Evolutionary conservation across 495 filamentous ascomycete genomes (phyloP).

Genomic region (Talaromyces ruber): DNA sequence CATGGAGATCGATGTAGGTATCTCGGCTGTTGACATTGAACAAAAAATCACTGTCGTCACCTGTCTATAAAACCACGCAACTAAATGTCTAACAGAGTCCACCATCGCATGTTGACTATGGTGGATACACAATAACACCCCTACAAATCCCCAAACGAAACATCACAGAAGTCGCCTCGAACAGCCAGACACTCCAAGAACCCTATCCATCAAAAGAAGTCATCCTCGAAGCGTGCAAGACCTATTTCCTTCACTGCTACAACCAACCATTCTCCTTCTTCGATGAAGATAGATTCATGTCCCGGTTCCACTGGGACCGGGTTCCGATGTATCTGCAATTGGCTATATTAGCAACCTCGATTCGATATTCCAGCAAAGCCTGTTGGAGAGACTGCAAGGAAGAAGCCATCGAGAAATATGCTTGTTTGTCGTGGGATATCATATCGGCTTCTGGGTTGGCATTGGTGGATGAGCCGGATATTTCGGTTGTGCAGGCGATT

Average conservation of each 20-base stretch:
- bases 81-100: too few relatives aligned
- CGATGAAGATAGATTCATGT: constrained; percentile 15
- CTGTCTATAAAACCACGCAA: too few relatives aligned
- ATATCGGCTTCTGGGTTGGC: constrained; percentile 10
- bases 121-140: too few relatives aligned
- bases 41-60: too few relatives aligned
- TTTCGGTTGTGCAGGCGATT: constrained; percentile 18
- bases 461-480: constrained; percentile 10
- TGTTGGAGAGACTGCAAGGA: too few relatives aligned
- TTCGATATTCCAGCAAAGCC: too few relatives aligned
- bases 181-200: background rate
- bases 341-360: constrained; percentile 16
- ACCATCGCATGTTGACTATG: too few relatives aligned
- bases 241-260: constrained; percentile 20
- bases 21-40: too few relatives aligned
- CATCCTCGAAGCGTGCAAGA: constrained; percentile 17
- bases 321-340: constrained; percentile 17
- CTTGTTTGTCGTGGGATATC: constrained; percentile 17
- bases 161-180: too few relatives aligned
- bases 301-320: constrained; percentile 7
- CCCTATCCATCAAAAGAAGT: constrained; percentile 1
- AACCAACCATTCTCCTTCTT: constrained; percentile 26
- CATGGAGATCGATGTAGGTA: too few relatives aligned
- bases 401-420: too few relatives aligned
- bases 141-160: too few relatives aligned